Conservation (phyloP, 495 filamentous ascomycete genomes). For the Neurospora cerealis region DNA sequence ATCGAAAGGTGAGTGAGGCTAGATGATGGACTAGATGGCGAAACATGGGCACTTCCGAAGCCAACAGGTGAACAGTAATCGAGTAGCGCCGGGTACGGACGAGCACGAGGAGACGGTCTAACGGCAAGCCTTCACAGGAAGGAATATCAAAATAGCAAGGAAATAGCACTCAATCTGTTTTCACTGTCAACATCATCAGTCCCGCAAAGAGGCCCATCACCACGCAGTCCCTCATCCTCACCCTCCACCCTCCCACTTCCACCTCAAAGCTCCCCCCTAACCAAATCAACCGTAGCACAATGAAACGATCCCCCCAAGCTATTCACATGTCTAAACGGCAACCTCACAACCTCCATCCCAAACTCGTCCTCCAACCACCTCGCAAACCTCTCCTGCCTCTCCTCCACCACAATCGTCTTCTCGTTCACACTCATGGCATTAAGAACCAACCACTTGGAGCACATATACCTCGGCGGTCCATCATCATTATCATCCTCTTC, state of each 20-base stretch:
- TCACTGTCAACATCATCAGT: background rate
- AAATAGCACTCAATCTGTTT: background rate
- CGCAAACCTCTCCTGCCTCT: background rate
- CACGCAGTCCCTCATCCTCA: background rate
- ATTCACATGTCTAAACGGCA: slow-evolving; percentile 1
- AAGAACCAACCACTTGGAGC: background rate
- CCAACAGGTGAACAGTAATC: too few relatives aligned
- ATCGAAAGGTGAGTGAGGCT: too few relatives aligned
- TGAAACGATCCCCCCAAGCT: slow-evolving; percentile 3
- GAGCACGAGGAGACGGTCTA: too few relatives aligned
- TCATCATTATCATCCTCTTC: background rate
- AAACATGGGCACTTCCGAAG: too few relatives aligned
- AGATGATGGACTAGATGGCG: too few relatives aligned
- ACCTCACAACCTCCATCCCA: background rate
- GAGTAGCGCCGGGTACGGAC: too few relatives aligned
- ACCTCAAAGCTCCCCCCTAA: background rate
- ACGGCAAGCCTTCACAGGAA: too few relatives aligned
- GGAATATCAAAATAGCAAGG: background rate
- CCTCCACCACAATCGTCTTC: background rate
- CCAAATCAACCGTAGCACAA: slow-evolving; percentile 4
- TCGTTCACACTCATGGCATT: background rate
- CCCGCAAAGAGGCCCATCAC: background rate
- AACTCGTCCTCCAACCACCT: background rate
- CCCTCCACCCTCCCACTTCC: background rate
- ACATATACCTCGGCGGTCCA: background rate